Percentiles rank a stretch among this genome's conserved stretches.
phyloP scores from a whole-genome alignment of 164 flowering plant genomes.

The Umbilicus rupestris region DNA sequence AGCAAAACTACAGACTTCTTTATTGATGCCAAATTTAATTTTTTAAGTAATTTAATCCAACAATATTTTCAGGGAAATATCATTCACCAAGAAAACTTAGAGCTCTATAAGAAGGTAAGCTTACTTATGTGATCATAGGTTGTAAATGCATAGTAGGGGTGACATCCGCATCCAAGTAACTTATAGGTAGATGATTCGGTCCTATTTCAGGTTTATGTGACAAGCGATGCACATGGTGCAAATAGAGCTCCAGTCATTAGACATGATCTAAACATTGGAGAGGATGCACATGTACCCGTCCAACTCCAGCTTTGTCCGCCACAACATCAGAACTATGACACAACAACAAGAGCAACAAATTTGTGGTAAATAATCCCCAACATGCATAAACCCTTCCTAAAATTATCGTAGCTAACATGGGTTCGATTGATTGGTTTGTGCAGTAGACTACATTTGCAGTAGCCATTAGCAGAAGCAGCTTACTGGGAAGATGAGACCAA shows the following conservation, averaged over 20 bases:
- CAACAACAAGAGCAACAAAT: slow-evolving; percentile 25
- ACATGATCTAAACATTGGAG: slow-evolving; percentile 17
- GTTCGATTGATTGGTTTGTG: neutral
- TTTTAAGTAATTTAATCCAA: neutral
- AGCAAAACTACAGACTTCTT: neutral
- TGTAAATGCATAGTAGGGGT: neutral
- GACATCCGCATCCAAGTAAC: neutral
- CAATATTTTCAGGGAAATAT: slow-evolving; percentile 27
- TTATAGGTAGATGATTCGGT: neutral
- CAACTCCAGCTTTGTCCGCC: slow-evolving; percentile 43
- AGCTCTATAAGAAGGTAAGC: slow-evolving; percentile 32
- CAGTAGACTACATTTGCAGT: slow-evolving; percentile 23
- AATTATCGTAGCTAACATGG: neutral
- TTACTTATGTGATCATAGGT: slow-evolving; percentile 5
- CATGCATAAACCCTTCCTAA: neutral
- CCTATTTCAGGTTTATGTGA: slow-evolving; percentile 25
- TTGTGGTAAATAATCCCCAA: slow-evolving; percentile 31
- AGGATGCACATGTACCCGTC: slow-evolving; percentile 28
- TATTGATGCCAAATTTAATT: neutral
- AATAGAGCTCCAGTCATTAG: slow-evolving; percentile 11
- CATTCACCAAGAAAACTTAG: slow-evolving; percentile 37
- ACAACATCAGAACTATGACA: slow-evolving; percentile 18
- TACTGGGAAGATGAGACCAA: slow-evolving; percentile 5
- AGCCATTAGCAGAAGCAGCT: slow-evolving; percentile 9
- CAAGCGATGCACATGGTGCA: slow-evolving; percentile 15